phyloP scores from a whole-genome alignment of 345 rosid genomes.

The Orychophragmus violaceus region DNA sequence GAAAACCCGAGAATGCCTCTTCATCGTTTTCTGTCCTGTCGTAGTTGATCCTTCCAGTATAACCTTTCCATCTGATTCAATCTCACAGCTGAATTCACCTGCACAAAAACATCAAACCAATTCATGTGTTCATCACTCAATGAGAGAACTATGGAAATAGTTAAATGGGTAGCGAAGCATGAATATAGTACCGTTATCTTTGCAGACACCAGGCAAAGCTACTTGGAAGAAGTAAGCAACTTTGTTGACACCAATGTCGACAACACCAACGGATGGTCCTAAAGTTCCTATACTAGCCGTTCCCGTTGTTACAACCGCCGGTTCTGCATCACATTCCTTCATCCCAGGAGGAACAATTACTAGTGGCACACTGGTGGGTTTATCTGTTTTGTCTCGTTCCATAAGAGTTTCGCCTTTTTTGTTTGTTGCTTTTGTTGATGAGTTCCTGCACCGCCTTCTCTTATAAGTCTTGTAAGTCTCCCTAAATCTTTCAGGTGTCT shows the following conservation, averaged over 20 bases:
- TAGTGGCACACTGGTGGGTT: slow-evolving; percentile 19
- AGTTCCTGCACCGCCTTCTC: slow-evolving; percentile 23
- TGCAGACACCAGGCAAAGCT: slow-evolving; percentile 55
- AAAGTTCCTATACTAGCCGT: slow-evolving; percentile 33
- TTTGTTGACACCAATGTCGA: slow-evolving; percentile 55
- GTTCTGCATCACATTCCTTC: slow-evolving; percentile 27
- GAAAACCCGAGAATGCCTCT: slow-evolving; percentile 40
- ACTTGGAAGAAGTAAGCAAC: slow-evolving; percentile 52
- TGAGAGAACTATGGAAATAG: not conserved
- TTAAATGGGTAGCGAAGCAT: not conserved
- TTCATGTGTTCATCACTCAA: not conserved
- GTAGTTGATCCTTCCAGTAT: slow-evolving; percentile 39
- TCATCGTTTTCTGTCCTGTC: slow-evolving; percentile 30
- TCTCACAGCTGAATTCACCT: slow-evolving; percentile 61
- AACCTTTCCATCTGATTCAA: slow-evolving; percentile 51
- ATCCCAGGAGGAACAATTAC: slow-evolving; percentile 23
- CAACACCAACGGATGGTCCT: slow-evolving; percentile 48
- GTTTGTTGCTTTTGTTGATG: slow-evolving; percentile 3
- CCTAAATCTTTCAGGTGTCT: slow-evolving; percentile 19
- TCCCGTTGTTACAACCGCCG: slow-evolving; percentile 33
- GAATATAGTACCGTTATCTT: slow-evolving; percentile 32
- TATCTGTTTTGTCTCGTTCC: slow-evolving; percentile 19
- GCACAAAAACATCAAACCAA: slow-evolving; percentile 2
- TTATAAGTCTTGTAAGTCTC: slow-evolving; percentile 30
- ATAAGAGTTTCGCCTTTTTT: slow-evolving; percentile 6